Base-by-base conservation (phyloP, 2,329 filamentous ascomycete genomes). In the Tothia fuscella region DNA sequence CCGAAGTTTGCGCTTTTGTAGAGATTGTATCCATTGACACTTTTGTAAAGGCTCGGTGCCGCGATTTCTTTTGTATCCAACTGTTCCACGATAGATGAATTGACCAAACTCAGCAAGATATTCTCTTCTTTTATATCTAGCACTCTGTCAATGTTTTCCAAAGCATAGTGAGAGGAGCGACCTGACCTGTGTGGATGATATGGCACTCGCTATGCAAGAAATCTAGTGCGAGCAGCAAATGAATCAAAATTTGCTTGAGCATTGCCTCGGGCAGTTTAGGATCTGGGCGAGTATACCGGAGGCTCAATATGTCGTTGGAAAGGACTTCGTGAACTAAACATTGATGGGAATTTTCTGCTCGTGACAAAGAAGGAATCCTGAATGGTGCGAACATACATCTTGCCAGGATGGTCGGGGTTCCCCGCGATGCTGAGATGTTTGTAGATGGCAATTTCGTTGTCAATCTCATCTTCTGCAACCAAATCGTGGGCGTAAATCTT, bases 121-220 rank as follows among this genome's bases (percentile, higher is more conserved):
- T 56, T 55, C n/a, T 52, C 50, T 37, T 52, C 47, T 44, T 55
- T 47, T 28, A 57, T 44, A 45, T 56, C 54, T 55, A 14, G n/a
- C 19, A 48, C 26, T 4, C 30, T 32, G 21, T 30, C 19, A 21
- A 32, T 29, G 25, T 22, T 29, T n/a, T 17, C 7, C 37, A 25
- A 10, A 32, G 29, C 5, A n/a, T 14, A 6, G 38, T n/a, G 12
- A 19, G 20, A 21, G 17, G 22, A 40, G 19, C n/a, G n/a, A n/a
- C 41, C 42, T 24, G 50, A 56, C 55, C 53, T 14, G 49, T 50
- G 40, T 56, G 51, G 17, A 56, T 43, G 39, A 53, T 39, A 16
- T 48, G n/a, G 12, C 49, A 50, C 45, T 55, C 49, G 6, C 42
- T 50, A 34, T 57, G 49, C n/a, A 57, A 42, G 36, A 55, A 56